Evolutionary conservation across 176 grass and related monocot genomes (phyloP).

Genomic region (Phoenix roebelenii): DNA sequence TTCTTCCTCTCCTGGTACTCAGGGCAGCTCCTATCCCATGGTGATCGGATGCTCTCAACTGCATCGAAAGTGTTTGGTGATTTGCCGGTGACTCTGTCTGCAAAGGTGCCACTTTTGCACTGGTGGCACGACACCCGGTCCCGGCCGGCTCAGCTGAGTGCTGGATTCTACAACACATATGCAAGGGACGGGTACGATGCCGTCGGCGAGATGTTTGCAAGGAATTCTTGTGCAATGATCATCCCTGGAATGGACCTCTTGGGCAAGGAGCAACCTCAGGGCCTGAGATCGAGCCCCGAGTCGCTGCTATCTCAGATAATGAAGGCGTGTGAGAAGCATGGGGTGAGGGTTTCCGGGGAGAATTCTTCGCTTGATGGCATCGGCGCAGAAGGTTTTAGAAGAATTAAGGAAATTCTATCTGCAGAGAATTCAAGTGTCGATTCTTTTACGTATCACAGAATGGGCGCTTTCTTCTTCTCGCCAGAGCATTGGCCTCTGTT

Average conservation of each 20-base stretch:
- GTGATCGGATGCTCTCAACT: conserved; percentile 45
- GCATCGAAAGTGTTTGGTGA: conserved; percentile 39
- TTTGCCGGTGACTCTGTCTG: conserved; percentile 47
- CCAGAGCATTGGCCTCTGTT: conserved; percentile 85
- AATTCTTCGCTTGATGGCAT: conserved; percentile 44
- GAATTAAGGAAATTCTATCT: conserved; percentile 19
- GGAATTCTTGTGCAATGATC: conserved; percentile 45
- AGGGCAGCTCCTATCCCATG: conserved; percentile 48
- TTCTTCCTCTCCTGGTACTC: conserved; percentile 98
- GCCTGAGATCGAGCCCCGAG: conserved; percentile 38
- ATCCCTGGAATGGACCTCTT: conserved; percentile 60
- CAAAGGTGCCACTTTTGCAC: conserved; percentile 66
- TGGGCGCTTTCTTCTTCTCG: conserved; percentile 73
- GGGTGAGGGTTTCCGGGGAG: conserved; percentile 51
- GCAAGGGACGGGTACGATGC: conserved; percentile 54
- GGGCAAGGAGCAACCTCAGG: conserved; percentile 41
- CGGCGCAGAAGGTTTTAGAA: conserved; percentile 18
- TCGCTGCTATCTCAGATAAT: conserved; percentile 52
- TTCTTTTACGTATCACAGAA: conserved; percentile 57
- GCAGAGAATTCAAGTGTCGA: background rate
- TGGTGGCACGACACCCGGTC: conserved; percentile 55
- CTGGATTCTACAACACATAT: conserved; percentile 58
- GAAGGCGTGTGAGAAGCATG: conserved; percentile 38
- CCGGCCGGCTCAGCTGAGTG: conserved; percentile 54
- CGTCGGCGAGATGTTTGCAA: conserved; percentile 56